phyloP scores from a whole-genome alignment of 768 basidiomycete species.

The Clitopilus passeckerianus region DNA sequence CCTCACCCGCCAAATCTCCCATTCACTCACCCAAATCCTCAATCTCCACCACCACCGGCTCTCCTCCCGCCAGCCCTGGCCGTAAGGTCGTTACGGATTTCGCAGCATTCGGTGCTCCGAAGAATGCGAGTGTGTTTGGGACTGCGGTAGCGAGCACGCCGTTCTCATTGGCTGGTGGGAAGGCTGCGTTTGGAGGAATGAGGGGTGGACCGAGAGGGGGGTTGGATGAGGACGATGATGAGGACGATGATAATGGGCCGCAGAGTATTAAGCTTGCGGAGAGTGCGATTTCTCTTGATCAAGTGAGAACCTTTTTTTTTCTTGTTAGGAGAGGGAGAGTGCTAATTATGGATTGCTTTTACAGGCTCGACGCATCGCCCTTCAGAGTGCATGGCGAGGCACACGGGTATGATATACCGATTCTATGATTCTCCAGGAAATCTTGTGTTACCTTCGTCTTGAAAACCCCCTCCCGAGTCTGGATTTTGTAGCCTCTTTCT shows the following conservation, averaged over 20 bases:
- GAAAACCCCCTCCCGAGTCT: background rate
- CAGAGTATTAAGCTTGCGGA: conserved; percentile 77
- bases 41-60: conserved; percentile 35
- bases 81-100: conserved; percentile 89
- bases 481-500: background rate
- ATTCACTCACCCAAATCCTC: conserved; percentile 37
- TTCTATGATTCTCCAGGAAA: conserved; percentile 7
- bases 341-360: conserved; percentile 5
- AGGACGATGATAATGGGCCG: conserved; percentile 53
- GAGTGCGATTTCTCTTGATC: conserved; percentile 88
- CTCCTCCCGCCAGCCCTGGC: conserved; percentile 42
- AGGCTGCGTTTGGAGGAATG: conserved; percentile 82
- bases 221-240: conserved; percentile 67
- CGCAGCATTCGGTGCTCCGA: conserved; percentile 76
- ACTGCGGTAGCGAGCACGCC: conserved; percentile 81
- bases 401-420: conserved; percentile 39
- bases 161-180: conserved; percentile 72
- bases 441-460: background rate
- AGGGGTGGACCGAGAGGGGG: conserved; percentile 31
- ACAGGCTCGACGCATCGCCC: conserved; percentile 77
- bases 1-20: conserved; percentile 18
- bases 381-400: conserved; percentile 89
- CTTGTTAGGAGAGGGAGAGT: background rate
- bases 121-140: conserved; percentile 74
- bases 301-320: conserved; percentile 45